Evolutionary conservation across 106 monocot species (phyloP), one percentile per base, ranked within the genome.

Genomic region (Acorus calamus): DNA sequence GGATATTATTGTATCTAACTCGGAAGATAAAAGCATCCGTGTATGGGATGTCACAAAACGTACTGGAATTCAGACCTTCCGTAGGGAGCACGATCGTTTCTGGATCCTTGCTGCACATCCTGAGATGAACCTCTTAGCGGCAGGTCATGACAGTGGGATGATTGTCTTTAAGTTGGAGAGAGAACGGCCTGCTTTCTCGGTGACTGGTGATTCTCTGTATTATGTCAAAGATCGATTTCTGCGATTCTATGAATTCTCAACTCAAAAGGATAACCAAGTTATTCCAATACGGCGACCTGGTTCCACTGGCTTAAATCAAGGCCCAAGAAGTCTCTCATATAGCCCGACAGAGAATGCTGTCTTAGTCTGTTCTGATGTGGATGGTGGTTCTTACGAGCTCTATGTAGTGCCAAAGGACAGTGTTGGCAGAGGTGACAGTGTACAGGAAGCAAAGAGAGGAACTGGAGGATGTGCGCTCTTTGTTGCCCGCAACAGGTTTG

Each of bases 61-160:
- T n/a, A 86, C 91, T 11, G 86, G 86, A 7, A 66, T 92, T 66
- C 91, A 92, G 59, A 92, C 91, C 11, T 86, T 86, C 64, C 83
- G 91, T 10, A 80, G 91, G 49, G 91, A 92, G 55, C 91, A 92
- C 64, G 91, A 92, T 53, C 86, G 91, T 3, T 92, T 92, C 68
- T 92, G 91, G 92, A 81, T 92, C 56, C 87, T 92, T 56, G 56
- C 92, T 43, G 86, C 86, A 2, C 92, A 92, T 50, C 84, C 92
- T 47, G 92, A 92, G 64, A 81, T 92, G 79, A 92, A 92, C 65
- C 84, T 92, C 50, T 79, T 92, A 60, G 92, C 92, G 14, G 92
- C 92, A 51, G 92, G 92, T 12, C 92, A 92, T 77, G 92, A 92
- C 66, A 83, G 83, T 61, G 91, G 91, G 10, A 92, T 92, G 91